Conservation (phyloP, 1,284 basidiomycete genomes). For the Porodaedalea pini region DNA sequence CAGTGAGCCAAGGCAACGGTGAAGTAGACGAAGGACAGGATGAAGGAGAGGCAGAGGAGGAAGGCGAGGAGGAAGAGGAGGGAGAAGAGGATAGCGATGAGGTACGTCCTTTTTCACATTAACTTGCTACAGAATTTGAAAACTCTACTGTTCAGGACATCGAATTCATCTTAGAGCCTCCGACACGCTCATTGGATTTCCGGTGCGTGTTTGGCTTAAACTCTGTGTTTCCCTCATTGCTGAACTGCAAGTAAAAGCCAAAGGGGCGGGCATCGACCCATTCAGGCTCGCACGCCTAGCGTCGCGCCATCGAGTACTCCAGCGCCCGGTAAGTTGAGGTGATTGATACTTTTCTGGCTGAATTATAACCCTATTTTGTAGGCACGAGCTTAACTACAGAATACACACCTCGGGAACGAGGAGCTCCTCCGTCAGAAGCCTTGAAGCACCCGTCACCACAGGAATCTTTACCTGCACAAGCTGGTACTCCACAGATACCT, state of each 20-base stretch:
- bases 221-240: background rate
- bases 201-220: constrained; percentile 1
- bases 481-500: constrained; percentile 25
- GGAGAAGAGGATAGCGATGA: constrained; percentile 18
- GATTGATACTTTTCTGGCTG: background rate
- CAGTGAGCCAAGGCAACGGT: background rate
- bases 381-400: constrained; percentile 67
- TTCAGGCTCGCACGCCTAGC: constrained; percentile 10
- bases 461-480: constrained; percentile 26
- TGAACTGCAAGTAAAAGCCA: background rate
- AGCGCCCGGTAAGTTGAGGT: background rate
- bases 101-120: background rate
- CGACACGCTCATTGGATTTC: constrained; percentile 15
- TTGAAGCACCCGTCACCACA: constrained; percentile 30
- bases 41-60: constrained; percentile 12
- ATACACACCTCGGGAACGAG: constrained; percentile 82
- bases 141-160: constrained; percentile 15
- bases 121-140: background rate
- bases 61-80: constrained; percentile 14
- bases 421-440: constrained; percentile 34
- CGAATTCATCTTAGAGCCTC: constrained; percentile 19
- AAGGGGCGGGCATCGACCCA: constrained; percentile 15
- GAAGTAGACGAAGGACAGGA: background rate
- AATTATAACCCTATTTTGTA: background rate
- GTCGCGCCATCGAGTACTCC: background rate